Evolutionary conservation across 176 grass and related monocot genomes (phyloP).

Genomic region (Pontederia crassipes): DNA sequence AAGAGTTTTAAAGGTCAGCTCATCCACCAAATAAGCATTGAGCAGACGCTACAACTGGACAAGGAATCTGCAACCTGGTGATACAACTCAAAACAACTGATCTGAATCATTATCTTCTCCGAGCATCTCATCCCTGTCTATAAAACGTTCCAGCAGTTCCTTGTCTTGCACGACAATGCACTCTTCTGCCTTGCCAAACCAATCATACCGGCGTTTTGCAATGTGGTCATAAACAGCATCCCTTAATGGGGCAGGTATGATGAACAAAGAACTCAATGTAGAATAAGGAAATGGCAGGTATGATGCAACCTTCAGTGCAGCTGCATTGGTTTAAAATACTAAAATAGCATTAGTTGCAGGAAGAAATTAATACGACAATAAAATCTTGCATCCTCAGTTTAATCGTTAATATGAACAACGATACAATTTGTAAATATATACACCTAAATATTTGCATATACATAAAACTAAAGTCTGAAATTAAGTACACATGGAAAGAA

Average conservation of each 20-base stretch:
- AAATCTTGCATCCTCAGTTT: too few relatives aligned
- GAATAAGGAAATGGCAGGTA: slow-evolving; percentile 94
- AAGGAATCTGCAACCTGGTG: too few relatives aligned
- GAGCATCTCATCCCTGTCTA: slow-evolving; percentile 79
- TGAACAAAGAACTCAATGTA: slow-evolving; percentile 45
- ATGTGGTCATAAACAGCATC: slow-evolving; percentile 76
- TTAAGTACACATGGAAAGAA: too few relatives aligned
- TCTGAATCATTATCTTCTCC: slow-evolving; percentile 16
- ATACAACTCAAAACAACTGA: too few relatives aligned
- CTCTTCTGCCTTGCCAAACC: slow-evolving; percentile 78
- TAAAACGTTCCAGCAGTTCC: slow-evolving; percentile 81
- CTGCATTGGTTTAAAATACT: slow-evolving; percentile 25
- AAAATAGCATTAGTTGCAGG: neutral
- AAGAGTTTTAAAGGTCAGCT: too few relatives aligned
- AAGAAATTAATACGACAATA: too few relatives aligned
- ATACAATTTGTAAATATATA: too few relatives aligned
- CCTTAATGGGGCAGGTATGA: slow-evolving; percentile 43
- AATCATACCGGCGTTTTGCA: slow-evolving; percentile 68
- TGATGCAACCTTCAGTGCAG: slow-evolving; percentile 65
- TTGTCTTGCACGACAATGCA: slow-evolving; percentile 62
- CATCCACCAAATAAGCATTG: too few relatives aligned
- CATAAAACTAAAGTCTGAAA: too few relatives aligned
- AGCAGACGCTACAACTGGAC: too few relatives aligned
- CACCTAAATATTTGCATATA: too few relatives aligned
- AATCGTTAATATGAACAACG: too few relatives aligned